phyloP scores from a whole-genome alignment of 306 rosid genomes.

The Pterocarpus macrocarpus region DNA sequence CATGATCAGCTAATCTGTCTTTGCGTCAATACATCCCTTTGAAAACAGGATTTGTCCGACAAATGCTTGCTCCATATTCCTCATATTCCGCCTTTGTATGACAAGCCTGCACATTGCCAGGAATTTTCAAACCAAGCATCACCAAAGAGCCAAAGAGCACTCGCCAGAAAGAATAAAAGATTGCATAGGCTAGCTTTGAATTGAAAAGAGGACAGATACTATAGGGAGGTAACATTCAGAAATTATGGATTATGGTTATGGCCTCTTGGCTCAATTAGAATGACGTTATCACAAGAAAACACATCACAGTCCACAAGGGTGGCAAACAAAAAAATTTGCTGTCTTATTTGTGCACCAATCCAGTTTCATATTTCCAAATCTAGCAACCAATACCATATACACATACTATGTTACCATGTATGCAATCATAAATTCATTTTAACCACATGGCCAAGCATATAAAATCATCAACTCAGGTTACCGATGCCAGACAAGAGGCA shows the following conservation, averaged over 20 bases:
- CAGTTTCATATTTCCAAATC: constrained; percentile 22
- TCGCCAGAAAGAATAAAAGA: neutral
- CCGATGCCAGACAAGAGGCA: constrained; percentile 7
- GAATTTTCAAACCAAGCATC: constrained; percentile 33
- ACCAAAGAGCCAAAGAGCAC: neutral
- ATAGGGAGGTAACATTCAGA: constrained; percentile 6
- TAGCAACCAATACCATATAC: constrained; percentile 4
- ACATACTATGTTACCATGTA: neutral
- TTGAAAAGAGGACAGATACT: neutral
- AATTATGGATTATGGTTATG: neutral
- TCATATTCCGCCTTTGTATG: constrained; percentile 99
- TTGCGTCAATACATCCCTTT: constrained; percentile 93
- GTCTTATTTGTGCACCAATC: neutral
- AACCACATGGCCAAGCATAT: constrained; percentile 17
- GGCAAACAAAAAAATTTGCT: neutral
- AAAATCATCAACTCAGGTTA: constrained; percentile 17
- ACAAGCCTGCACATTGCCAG: constrained; percentile 79
- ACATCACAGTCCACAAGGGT: neutral
- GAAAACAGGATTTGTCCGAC: constrained; percentile 98
- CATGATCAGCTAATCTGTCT: constrained; percentile 42
- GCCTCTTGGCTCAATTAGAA: neutral
- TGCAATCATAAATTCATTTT: constrained; percentile 13
- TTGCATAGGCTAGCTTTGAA: neutral
- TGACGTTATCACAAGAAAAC: neutral
- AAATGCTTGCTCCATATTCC: constrained; percentile 96